phyloP scores from a whole-genome alignment of 2,329 filamentous ascomycete genomes.

The Ophiosphaerella herpotricha region DNA sequence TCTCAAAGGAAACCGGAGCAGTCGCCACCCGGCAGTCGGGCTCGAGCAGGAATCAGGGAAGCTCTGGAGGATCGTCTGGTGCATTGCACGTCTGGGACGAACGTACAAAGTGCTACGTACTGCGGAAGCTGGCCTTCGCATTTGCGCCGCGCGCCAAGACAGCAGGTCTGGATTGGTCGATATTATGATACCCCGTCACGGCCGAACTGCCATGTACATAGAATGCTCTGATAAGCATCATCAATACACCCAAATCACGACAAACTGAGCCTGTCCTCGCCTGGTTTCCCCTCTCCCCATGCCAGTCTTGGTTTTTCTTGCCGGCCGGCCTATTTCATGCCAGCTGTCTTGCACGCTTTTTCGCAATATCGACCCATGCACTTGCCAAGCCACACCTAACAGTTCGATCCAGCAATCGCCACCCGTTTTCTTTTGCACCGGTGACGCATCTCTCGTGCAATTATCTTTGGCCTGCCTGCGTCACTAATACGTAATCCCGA shows the following conservation, averaged over 20 bases:
- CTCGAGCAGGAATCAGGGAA: not conserved
- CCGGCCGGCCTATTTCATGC: not conserved
- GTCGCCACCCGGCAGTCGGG: not conserved
- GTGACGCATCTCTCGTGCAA: too few relatives aligned
- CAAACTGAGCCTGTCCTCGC: not conserved
- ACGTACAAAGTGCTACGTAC: constrained; percentile 1
- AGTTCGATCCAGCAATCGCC: constrained; percentile 1
- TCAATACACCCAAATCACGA: not conserved
- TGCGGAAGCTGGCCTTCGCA: constrained; percentile 3
- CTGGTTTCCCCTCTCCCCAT: not conserved
- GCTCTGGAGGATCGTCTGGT: not conserved
- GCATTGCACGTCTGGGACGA: not conserved
- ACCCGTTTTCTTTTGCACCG: too few relatives aligned
- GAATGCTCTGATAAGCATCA: not conserved
- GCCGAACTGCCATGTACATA: not conserved
- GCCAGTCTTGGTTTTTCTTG: constrained; percentile 2
- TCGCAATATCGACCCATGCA: not conserved
- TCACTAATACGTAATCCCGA: too few relatives aligned
- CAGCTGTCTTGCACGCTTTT: not conserved
- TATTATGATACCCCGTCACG: constrained; percentile 12
- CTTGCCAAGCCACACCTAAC: not conserved
- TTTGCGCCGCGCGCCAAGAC: constrained; percentile 3
- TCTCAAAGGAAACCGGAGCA: not conserved
- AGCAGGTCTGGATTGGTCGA: constrained; percentile 9
- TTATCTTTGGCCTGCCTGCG: too few relatives aligned